Base-by-base conservation (phyloP, 1,284 basidiomycete species). In the Cyathus olla region DNA sequence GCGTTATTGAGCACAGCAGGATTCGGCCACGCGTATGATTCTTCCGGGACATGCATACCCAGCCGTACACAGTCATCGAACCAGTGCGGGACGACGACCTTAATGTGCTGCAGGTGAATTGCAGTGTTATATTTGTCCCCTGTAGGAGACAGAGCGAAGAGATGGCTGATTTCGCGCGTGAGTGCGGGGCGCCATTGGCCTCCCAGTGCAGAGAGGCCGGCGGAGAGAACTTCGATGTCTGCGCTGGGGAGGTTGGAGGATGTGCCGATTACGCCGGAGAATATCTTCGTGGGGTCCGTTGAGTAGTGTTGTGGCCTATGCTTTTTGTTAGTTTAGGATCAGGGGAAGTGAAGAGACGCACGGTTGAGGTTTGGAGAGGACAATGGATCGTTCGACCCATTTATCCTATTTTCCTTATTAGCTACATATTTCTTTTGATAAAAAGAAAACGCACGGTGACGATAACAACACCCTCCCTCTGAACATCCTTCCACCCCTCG, bases 161-260 rank as follows among this genome's bases (percentile, higher is more conserved):
- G 84, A 73, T 97, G 95, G 1, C 95, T 96, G 40, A 95, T 91
- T 64, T 97, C 95, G 60, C 87, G 86, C 0, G 94, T 95, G 55
- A 95, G 85, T 4, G 88, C 89, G 1, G 81, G 79, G 17, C 92
- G 85, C 87, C 89, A 95, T 73, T 93, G 91, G 3, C 96, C 95
- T 1, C 96, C 95, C n/a, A 94, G 86, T 0, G 90, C 86, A 2
- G 84, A 81, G 47, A 96, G 89, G 1, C 89, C 91, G 0, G 89
- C 90, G 1, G 86, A 86, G 44, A 96, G 85, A 6, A 93, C 86
- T 69, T 95, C 93, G 42, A 87, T 77, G 74, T 96, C 94, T 6
- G 87, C 71, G 2, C 79, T 58, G 5, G 88, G 85, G 9, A 94
- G 78, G 84, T 90, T 90, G 8, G 87, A 83, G 5, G 88, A 85